A percentile compares a stretch with the other conserved stretches of the same genome.
Evolutionary conservation across 805 yeast genomes (phyloP).

Genomic region (Metschnikowia kunwiensis): DNA sequence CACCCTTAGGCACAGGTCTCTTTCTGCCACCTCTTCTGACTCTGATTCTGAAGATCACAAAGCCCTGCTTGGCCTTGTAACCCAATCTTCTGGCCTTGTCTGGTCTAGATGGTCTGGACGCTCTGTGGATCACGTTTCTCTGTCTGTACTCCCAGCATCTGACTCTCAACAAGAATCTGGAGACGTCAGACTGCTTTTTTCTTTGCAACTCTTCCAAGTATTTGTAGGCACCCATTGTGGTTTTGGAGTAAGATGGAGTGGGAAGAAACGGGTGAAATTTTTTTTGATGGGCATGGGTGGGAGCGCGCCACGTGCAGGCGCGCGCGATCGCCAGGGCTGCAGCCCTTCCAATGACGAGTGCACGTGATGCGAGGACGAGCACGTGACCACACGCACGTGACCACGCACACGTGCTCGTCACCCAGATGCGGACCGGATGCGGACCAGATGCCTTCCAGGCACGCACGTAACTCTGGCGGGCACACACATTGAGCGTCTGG

Average conservation of each 20-base stretch:
- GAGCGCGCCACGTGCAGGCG: no score
- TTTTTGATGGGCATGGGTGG: no score
- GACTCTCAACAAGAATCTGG: constrained; percentile 98
- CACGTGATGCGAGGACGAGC: no score
- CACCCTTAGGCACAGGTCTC: constrained; percentile 99
- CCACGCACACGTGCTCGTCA: no score
- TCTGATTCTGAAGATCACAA: constrained; percentile 96
- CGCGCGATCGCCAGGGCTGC: no score
- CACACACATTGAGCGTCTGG: no score
- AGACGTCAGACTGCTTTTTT: constrained; percentile 99
- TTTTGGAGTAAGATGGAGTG: constrained; percentile 1
- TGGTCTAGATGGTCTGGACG: constrained; percentile 98
- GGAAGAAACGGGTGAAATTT: neutral
- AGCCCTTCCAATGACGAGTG: no score
- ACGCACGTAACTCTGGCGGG: no score
- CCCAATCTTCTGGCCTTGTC: constrained; percentile 99
- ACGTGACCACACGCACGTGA: no score
- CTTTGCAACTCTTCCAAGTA: constrained; percentile 98
- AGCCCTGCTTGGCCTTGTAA: constrained; percentile 99
- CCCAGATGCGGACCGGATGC: no score
- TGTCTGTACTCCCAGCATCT: constrained; percentile 99
- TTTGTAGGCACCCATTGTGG: constrained; percentile 98
- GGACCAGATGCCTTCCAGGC: no score
- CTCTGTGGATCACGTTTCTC: constrained; percentile 97
- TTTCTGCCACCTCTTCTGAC: constrained; percentile 99